Percentiles rank a stretch among this genome's conserved stretches.
Evolutionary conservation across 768 basidiomycete species (phyloP).

Genomic region (Tulasnella sp.): DNA sequence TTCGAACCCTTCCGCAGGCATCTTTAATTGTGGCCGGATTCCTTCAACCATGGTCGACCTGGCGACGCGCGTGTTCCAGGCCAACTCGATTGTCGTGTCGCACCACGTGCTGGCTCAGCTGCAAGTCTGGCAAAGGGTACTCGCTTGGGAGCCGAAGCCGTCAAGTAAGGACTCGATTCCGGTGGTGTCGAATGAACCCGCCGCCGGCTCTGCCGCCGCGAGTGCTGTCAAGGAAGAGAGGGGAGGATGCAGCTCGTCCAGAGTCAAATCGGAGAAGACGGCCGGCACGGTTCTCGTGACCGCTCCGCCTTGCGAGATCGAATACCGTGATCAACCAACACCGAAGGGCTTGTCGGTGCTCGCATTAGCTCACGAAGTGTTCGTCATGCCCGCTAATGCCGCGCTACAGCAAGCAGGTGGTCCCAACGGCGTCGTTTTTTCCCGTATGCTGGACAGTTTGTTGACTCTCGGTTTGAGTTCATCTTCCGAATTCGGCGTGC

Average conservation of each 20-base stretch:
- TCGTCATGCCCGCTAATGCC: conserved; percentile 21
- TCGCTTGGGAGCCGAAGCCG: conserved; percentile 11
- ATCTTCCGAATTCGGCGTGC: too few species aligned
- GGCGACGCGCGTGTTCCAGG: conserved; percentile 14
- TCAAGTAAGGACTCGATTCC: neutral
- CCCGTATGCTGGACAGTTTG: neutral
- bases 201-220: neutral
- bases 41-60: neutral
- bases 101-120: neutral
- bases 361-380: conserved; percentile 1
- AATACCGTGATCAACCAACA: neutral
- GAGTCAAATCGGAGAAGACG: neutral
- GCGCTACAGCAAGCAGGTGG: neutral
- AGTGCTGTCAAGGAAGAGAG: too few species aligned
- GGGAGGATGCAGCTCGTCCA: too few species aligned
- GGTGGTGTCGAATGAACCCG: neutral
- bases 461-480: too few species aligned
- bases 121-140: neutral
- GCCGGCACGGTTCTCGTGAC: neutral
- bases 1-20: neutral
- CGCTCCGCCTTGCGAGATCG: conserved; percentile 11
- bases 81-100: conserved; percentile 23
- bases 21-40: neutral
- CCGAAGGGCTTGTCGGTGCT: neutral
- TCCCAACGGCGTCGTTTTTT: neutral